Percentiles rank a stretch among this genome's conserved stretches.
Evolutionary conservation across 2,329 filamentous ascomycete species (phyloP).

Genomic region (Phaeosphaeria sp.): DNA sequence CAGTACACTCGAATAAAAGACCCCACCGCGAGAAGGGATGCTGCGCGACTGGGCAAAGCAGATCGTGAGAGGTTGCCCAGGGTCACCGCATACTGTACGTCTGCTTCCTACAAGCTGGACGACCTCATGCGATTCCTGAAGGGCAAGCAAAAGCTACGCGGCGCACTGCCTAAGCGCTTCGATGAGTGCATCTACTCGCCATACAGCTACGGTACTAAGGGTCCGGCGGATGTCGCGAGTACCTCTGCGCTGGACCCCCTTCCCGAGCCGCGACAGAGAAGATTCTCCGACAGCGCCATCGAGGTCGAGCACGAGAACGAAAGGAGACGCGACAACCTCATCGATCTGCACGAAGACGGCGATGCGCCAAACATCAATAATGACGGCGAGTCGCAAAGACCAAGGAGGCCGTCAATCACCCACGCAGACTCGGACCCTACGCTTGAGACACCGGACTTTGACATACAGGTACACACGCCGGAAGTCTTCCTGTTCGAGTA

Average conservation of each 20-base stretch:
- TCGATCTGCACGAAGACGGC: slow-evolving; percentile 62
- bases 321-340: slow-evolving; percentile 66
- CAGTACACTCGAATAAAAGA: slow-evolving; percentile 99
- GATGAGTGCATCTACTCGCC: slow-evolving; percentile 98
- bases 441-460: slow-evolving; percentile 71
- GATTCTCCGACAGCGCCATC: slow-evolving; percentile 76
- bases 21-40: slow-evolving; percentile 88
- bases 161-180: slow-evolving; percentile 87
- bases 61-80: slow-evolving; percentile 86
- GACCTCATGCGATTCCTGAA: slow-evolving; percentile 90
- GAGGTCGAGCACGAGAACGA: slow-evolving; percentile 68
- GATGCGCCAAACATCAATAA: slow-evolving; percentile 35
- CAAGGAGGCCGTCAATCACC: slow-evolving; percentile 31
- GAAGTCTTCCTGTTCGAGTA: slow-evolving; percentile 98
- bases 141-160: slow-evolving; percentile 76
- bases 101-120: slow-evolving; percentile 89
- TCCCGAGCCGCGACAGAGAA: slow-evolving; percentile 59
- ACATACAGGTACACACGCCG: slow-evolving; percentile 86
- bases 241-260: slow-evolving; percentile 38
- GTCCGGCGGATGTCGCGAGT: slow-evolving; percentile 44
- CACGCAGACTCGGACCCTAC: slow-evolving; percentile 42
- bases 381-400: slow-evolving; percentile 32
- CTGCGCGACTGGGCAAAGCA: slow-evolving; percentile 89
- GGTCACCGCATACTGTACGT: slow-evolving; percentile 96
- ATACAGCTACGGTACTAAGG: slow-evolving; percentile 74